Conservation (phyloP, 176 grass and related monocot genomes). For the Luzula sylvatica region DNA sequence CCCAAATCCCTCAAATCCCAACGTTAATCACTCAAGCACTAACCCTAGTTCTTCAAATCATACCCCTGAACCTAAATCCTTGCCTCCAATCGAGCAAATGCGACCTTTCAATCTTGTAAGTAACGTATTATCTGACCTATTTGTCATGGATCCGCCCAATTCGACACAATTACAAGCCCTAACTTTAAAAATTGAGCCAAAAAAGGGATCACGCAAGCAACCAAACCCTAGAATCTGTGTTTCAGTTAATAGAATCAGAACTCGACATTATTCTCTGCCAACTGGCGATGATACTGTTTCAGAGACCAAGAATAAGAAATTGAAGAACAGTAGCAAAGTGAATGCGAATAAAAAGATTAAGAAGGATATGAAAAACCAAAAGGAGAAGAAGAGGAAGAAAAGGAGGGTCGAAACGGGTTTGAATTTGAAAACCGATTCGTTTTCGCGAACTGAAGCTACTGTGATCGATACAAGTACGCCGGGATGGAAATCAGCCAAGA, state of each 20-base stretch:
- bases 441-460: conserved; percentile 51
- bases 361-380: conserved; percentile 27
- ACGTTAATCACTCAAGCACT: background rate
- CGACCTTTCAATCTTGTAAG: conserved; percentile 17
- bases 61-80: background rate
- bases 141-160: conserved; percentile 35
- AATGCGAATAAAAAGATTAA: conserved; percentile 25
- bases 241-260: conserved; percentile 38
- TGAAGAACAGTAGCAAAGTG: conserved; percentile 7
- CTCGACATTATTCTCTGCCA: conserved; percentile 20
- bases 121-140: conserved; percentile 45
- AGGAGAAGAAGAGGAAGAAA: conserved; percentile 9
- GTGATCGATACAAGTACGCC: conserved; percentile 79
- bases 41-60: conserved; percentile 3
- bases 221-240: conserved; percentile 15
- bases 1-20: conserved; percentile 20
- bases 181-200: background rate
- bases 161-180: background rate
- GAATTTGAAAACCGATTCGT: conserved; percentile 15
- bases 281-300: conserved; percentile 10
- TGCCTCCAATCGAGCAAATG: background rate
- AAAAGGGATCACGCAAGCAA: conserved; percentile 21
- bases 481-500: conserved; percentile 56
- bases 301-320: conserved; percentile 1
- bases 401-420: conserved; percentile 8